phyloP scores from a whole-genome alignment of 176 grass and related monocot genomes.

The Elymus sibiricus region DNA sequence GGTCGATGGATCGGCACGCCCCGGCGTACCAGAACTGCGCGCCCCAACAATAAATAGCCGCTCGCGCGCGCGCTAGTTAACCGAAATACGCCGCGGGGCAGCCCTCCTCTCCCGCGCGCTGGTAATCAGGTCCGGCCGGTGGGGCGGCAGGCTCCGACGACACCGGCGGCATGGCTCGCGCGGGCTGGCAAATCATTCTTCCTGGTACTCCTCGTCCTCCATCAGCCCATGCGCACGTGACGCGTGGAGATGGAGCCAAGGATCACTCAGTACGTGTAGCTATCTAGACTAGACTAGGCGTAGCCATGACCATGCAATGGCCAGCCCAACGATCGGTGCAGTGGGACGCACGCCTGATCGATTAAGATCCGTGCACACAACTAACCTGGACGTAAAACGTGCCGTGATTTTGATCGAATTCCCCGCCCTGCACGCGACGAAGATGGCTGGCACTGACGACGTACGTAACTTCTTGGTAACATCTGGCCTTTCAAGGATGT shows the following conservation, averaged over 20 bases:
- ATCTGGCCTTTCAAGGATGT: neutral
- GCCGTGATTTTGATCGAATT: neutral
- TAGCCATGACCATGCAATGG: neutral
- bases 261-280: neutral
- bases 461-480: neutral
- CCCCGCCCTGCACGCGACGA: neutral
- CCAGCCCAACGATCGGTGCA: neutral
- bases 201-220: neutral
- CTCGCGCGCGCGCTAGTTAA: neutral
- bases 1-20: neutral
- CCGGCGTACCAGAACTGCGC: conserved; percentile 3
- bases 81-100: neutral
- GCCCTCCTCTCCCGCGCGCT: neutral
- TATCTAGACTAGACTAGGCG: neutral
- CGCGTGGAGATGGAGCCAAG: neutral
- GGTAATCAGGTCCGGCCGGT: neutral
- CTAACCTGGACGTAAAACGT: neutral
- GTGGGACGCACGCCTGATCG: neutral
- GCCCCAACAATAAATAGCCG: conserved; percentile 26
- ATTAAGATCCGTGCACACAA: neutral
- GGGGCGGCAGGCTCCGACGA: neutral
- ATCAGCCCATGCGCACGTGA: neutral
- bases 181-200: neutral
- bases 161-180: neutral
- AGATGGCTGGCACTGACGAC: neutral